phyloP scores from a whole-genome alignment of 2,329 filamentous ascomycete genomes.

The Fusarium nodosum region DNA sequence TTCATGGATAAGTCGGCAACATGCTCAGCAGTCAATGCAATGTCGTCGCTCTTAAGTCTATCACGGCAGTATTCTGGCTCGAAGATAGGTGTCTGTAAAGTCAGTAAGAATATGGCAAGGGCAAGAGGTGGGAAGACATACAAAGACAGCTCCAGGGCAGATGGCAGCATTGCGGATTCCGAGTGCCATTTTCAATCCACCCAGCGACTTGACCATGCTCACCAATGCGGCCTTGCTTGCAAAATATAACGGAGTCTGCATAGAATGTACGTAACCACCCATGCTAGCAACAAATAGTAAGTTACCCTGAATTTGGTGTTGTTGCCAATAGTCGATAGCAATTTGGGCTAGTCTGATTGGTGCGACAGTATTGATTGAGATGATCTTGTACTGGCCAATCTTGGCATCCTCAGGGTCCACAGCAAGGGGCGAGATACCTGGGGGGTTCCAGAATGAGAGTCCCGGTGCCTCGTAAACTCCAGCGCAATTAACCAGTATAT shows the following conservation, averaged over 20 bases:
- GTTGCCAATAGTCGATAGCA: conserved; percentile 51
- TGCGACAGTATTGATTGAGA: conserved; percentile 47
- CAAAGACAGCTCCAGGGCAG: conserved; percentile 29
- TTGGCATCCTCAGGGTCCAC: conserved; percentile 40
- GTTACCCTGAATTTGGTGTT: conserved; percentile 40
- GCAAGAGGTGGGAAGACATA: neutral
- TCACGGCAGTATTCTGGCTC: conserved; percentile 28
- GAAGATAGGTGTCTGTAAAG: conserved; percentile 17
- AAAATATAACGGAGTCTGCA: conserved; percentile 48
- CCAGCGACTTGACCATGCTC: conserved; percentile 30
- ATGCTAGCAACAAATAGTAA: conserved; percentile 50
- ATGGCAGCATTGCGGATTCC: conserved; percentile 29
- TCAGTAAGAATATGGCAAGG: neutral
- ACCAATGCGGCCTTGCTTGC: conserved; percentile 35
- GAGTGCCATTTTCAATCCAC: conserved; percentile 5
- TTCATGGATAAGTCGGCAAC: conserved; percentile 13
- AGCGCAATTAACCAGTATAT: conserved; percentile 74
- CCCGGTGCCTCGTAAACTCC: conserved; percentile 60
- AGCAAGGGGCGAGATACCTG: conserved; percentile 40
- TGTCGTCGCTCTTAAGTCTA: conserved; percentile 10
- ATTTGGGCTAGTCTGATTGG: conserved; percentile 50
- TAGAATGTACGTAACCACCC: conserved; percentile 48
- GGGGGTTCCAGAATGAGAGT: conserved; percentile 49
- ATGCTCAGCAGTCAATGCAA: conserved; percentile 14
- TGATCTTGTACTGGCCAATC: conserved; percentile 44